Evolutionary conservation across 805 yeast genomes (phyloP).

Genomic region (Ogataea paradorogensis): DNA sequence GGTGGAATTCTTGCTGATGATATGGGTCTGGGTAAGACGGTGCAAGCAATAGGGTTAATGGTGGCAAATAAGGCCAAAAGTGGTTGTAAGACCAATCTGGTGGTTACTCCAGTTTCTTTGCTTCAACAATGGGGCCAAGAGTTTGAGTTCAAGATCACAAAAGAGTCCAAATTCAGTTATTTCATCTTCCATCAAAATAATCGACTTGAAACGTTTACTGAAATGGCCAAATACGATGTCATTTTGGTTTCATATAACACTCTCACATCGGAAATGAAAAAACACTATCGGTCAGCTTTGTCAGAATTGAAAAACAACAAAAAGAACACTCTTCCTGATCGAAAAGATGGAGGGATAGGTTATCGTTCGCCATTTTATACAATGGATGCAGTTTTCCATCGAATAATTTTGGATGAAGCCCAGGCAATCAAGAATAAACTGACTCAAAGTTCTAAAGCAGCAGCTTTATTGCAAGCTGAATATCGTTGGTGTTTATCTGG

Average conservation of each 20-base stretch:
- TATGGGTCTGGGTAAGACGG: slow-evolving; percentile 81
- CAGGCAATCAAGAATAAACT: slow-evolving; percentile 51
- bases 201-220: slow-evolving; percentile 40
- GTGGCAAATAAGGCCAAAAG: slow-evolving; percentile 37
- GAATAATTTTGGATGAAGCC: slow-evolving; percentile 56
- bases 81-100: slow-evolving; percentile 53
- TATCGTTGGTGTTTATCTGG: slow-evolving; percentile 54
- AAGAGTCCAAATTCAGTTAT: slow-evolving; percentile 40
- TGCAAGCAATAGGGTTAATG: slow-evolving; percentile 63
- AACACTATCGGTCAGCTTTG: slow-evolving; percentile 47
- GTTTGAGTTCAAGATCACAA: slow-evolving; percentile 58
- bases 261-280: slow-evolving; percentile 70
- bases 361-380: slow-evolving; percentile 66
- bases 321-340: slow-evolving; percentile 34
- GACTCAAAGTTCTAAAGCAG: slow-evolving; percentile 47
- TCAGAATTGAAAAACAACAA: slow-evolving; percentile 29
- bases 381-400: slow-evolving; percentile 46
- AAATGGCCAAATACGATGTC: slow-evolving; percentile 59
- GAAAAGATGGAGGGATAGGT: slow-evolving; percentile 34
- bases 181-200: slow-evolving; percentile 60
- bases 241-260: slow-evolving; percentile 81
- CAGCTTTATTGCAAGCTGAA: slow-evolving; percentile 36
- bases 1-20: slow-evolving; percentile 81
- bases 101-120: slow-evolving; percentile 90
- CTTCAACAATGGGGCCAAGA: slow-evolving; percentile 86